Conservation (phyloP, 176 grass and related monocot genomes). For the Elaeis guineensis region DNA sequence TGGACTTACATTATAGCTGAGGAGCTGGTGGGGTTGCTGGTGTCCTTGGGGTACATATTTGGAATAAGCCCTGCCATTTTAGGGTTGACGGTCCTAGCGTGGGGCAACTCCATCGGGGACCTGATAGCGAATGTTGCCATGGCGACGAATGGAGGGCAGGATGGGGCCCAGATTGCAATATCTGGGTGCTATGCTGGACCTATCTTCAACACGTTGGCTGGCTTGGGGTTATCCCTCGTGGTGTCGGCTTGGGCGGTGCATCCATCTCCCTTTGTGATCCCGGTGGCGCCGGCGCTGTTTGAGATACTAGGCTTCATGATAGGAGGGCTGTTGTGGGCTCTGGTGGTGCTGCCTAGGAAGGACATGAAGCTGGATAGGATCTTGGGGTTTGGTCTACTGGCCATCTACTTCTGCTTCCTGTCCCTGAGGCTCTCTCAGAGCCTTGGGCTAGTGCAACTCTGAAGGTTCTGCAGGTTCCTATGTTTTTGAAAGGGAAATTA, state of each 20-base stretch:
- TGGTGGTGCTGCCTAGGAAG: slow-evolving; percentile 55
- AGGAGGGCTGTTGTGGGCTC: slow-evolving; percentile 51
- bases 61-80: slow-evolving; percentile 58
- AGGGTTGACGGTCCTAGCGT: slow-evolving; percentile 76
- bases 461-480: not conserved
- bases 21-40: slow-evolving; percentile 65
- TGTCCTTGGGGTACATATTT: slow-evolving; percentile 53
- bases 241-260: slow-evolving; percentile 39
- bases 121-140: slow-evolving; percentile 69
- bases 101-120: slow-evolving; percentile 87
- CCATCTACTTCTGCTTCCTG: slow-evolving; percentile 71
- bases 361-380: slow-evolving; percentile 69
- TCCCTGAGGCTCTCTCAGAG: slow-evolving; percentile 32
- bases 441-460: slow-evolving; percentile 24
- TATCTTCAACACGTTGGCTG: slow-evolving; percentile 71
- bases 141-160: slow-evolving; percentile 40
- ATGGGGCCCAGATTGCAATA: slow-evolving; percentile 70
- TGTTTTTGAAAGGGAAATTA: too few species aligned
- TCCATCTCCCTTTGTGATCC: slow-evolving; percentile 39
- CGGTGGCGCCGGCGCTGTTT: slow-evolving; percentile 39
- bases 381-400: slow-evolving; percentile 48
- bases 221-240: slow-evolving; percentile 60
- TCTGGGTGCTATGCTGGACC: slow-evolving; percentile 74
- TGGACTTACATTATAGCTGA: slow-evolving; percentile 78
- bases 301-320: slow-evolving; percentile 60